Base-by-base conservation (phyloP, 2,329 filamentous ascomycete species). In the Colletotrichum tropicicola region DNA sequence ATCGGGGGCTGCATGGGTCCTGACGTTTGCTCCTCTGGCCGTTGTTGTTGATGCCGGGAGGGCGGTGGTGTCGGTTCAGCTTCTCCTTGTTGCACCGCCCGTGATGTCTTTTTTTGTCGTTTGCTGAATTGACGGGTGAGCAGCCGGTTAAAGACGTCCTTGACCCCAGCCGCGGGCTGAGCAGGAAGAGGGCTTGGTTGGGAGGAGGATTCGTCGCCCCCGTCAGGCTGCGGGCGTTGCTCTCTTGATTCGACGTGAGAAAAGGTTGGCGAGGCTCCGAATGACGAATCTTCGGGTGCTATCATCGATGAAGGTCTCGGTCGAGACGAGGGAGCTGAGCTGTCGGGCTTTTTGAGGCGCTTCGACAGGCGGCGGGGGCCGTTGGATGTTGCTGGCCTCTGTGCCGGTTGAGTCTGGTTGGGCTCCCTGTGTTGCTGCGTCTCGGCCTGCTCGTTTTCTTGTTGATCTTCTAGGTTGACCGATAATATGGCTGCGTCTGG, bases 1-100 rank as follows among this genome's bases (percentile, higher is more conserved):
- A 65, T 65, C 37, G 57, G 19, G 28, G 57, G 23, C 27, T 65
- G 62, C 49, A 65, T 61, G 57, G 57, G 57, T 55, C 57, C 17
- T 17, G 41, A 41, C 25, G 23, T 27, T 52, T 43, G 28, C 44
- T 56, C 30, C 17, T 55, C 49, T n/a, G 28, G 44, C 44, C 43
- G 44, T 39, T 47, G 39, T 15, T 45, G 43, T 19, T 59, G 55
- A 51, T 35, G 45, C 32, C 28, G 49, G 28, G 57, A 55, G 5
- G 57, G 43, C 49, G 51, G 57, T 37, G 62, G 49, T 25, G 35
- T 49, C 19, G 35, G 49, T 23, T 65, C 57, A 30, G 43, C 35
- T 15, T 25, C 57, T 9, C 30, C 41, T 43, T 58, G 59, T 30
- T 60, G 28, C 30, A 25, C 41, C 19, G 37, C 23, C 21, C 12